Conservation (phyloP, 179 eudicot genomes). For the Nepenthes alata region DNA sequence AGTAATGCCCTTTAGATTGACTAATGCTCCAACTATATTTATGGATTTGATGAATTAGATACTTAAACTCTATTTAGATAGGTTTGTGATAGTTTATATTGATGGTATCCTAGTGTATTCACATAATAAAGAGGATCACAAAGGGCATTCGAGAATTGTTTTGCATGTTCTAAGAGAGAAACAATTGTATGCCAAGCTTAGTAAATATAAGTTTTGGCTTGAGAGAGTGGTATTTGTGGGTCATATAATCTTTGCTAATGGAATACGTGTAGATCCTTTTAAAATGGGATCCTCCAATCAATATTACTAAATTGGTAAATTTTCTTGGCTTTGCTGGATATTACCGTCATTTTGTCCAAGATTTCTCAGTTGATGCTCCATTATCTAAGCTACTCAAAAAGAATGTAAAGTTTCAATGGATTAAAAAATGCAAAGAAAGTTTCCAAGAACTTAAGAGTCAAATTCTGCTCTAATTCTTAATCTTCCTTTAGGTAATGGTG, state of each 20-base stretch:
- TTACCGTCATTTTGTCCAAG: too few relatives aligned
- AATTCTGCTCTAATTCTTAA: neutral
- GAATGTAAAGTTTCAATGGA: too few relatives aligned
- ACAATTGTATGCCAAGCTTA: neutral
- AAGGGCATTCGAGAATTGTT: too few relatives aligned
- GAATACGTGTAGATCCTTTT: neutral
- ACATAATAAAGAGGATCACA: too few relatives aligned
- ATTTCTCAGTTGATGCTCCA: neutral
- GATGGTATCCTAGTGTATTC: too few relatives aligned
- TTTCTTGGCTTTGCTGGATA: conserved; percentile 2
- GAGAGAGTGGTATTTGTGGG: neutral
- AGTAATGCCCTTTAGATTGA: neutral
- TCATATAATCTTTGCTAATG: neutral
- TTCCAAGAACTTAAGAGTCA: neutral
- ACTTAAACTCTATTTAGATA: neutral
- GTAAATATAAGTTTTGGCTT: neutral
- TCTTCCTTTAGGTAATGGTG: neutral
- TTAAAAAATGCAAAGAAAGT: neutral
- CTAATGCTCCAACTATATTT: neutral
- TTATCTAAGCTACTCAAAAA: neutral
- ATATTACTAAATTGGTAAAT: neutral
- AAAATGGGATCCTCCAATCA: neutral
- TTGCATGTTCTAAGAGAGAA: neutral
- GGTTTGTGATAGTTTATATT: too few relatives aligned
- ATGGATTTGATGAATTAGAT: conserved; percentile 3